Evolutionary conservation across 371 early-diverging fungal species (phyloP).

Genomic region (Mucor velutinosus): DNA sequence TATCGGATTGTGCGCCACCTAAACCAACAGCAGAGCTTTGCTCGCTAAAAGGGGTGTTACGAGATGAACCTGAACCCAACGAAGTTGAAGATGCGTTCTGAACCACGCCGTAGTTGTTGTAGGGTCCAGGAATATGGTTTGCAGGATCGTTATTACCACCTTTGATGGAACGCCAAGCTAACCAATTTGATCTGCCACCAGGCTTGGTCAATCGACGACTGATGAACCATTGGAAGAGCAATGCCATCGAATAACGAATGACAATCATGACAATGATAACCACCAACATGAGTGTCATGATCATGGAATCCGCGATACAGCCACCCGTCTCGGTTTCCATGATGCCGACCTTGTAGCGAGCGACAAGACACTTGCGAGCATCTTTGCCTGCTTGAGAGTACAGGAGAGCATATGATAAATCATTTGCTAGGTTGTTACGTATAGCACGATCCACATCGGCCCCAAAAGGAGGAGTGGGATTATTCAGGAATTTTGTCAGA

Average conservation of each 20-base stretch:
- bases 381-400: conserved; percentile 34
- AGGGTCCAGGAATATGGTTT: conserved; percentile 49
- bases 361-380: conserved; percentile 43
- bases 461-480: conserved; percentile 15
- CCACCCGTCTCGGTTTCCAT: conserved; percentile 53
- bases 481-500: conserved; percentile 30
- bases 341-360: conserved; percentile 50
- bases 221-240: conserved; percentile 65
- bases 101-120: conserved; percentile 47
- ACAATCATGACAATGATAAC: conserved; percentile 51
- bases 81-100: conserved; percentile 20
- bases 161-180: conserved; percentile 54
- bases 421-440: conserved; percentile 35
- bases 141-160: conserved; percentile 54
- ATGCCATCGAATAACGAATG: conserved; percentile 61
- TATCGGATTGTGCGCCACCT: conserved; percentile 37
- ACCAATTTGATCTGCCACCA: conserved; percentile 51
- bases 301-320: conserved; percentile 62
- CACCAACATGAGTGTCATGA: conserved; percentile 47
- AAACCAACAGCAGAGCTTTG: conserved; percentile 28
- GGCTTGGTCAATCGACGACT: conserved; percentile 46
- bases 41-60: conserved; percentile 22
- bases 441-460: conserved; percentile 32
- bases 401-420: conserved; percentile 47
- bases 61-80: conserved; percentile 30